A percentile compares a stretch with the other conserved stretches of the same genome.
Conservation (phyloP, 371 early-diverging fungal species). For the Vairimorpha apis region DNA sequence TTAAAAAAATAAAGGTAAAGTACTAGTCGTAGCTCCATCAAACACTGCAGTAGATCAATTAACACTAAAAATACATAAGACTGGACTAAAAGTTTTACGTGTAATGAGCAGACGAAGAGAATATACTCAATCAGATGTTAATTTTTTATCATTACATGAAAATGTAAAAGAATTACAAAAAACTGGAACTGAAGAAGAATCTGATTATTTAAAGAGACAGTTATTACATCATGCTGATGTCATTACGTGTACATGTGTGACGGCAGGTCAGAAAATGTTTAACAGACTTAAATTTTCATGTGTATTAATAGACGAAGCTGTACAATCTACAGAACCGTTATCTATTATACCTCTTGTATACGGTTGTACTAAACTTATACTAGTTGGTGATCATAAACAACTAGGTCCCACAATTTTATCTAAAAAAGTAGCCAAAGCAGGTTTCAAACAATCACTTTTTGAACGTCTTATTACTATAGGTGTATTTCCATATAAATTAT, state of each 20-base stretch:
- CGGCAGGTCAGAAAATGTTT: constrained; percentile 87
- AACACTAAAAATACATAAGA: constrained; percentile 80
- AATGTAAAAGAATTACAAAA: constrained; percentile 76
- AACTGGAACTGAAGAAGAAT: constrained; percentile 71
- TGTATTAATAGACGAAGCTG: constrained; percentile 91
- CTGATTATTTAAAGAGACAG: constrained; percentile 68
- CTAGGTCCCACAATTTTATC: constrained; percentile 90
- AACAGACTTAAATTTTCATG: constrained; percentile 75
- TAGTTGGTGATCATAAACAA: constrained; percentile 97
- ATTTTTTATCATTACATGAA: constrained; percentile 82
- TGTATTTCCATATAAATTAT: constrained; percentile 79
- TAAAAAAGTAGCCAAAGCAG: constrained; percentile 85
- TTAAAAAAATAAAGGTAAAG: constrained; percentile 69
- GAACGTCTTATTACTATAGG: constrained; percentile 84
- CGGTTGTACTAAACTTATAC: constrained; percentile 82
- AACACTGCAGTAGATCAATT: constrained; percentile 97
- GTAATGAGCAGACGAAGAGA: constrained; percentile 85
- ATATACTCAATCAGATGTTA: constrained; percentile 70
- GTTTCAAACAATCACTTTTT: constrained; percentile 84
- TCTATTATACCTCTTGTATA: constrained; percentile 87
- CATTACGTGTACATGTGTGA: constrained; percentile 88
- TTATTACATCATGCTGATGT: constrained; percentile 84
- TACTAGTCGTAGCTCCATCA: constrained; percentile 91
- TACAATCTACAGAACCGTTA: constrained; percentile 91
- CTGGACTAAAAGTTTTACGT: constrained; percentile 85